Evolutionary conservation across 2,329 filamentous ascomycete genomes (phyloP), one percentile per base, ranked within the genome.

Genomic region (Xylaria multiplex): DNA sequence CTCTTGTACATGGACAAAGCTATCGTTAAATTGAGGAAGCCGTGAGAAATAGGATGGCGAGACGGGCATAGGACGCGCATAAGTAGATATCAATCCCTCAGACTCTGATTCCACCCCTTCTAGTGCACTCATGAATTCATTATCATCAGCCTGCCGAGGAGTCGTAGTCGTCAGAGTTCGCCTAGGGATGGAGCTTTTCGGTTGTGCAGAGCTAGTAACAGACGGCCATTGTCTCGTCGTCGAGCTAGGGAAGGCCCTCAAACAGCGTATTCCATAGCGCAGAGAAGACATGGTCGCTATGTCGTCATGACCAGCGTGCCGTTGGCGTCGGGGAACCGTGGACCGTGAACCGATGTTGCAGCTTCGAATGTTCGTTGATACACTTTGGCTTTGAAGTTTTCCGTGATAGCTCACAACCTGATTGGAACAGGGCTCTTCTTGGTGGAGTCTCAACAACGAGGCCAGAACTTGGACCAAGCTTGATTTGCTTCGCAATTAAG

Each of bases 31-130:
- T 61, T 86, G 84, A 1, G 94, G 91, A 67, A 90, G 90, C 59
- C 91, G 91, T 59, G 93, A 94, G 83, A 98, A 99, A 81, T 99
- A 99, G n/a, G 95, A 96, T 2, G 93, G 90, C 42, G 94, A 97
- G 30, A 86, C 85, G 22, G 96, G 96, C 42, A 97, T 83, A 24
- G 96, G 83, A 70, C 96, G 92, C 59, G 92, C 89, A 70, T 88
- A 85, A 30, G 74, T 70, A 4, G 48, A 11, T 43, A 67, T 46
- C 11, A 65, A 6, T 32, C 11, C 59, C 3, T 57, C 59, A 3
- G 6, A 32, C 2, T 43, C 27, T 32, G 80, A 70, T 11, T 75
- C 66, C n/a, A 79, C 76, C 0, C 79, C 76, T 0, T 76, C 49
- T 7, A 63, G 42, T 48, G 67, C 64, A 16, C 16, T 43, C 32